Percentiles rank a stretch among this genome's conserved stretches.
Evolutionary conservation across 108 stramenopile genomes (phyloP).

Genomic region (Discostella pseudostelligera): DNA sequence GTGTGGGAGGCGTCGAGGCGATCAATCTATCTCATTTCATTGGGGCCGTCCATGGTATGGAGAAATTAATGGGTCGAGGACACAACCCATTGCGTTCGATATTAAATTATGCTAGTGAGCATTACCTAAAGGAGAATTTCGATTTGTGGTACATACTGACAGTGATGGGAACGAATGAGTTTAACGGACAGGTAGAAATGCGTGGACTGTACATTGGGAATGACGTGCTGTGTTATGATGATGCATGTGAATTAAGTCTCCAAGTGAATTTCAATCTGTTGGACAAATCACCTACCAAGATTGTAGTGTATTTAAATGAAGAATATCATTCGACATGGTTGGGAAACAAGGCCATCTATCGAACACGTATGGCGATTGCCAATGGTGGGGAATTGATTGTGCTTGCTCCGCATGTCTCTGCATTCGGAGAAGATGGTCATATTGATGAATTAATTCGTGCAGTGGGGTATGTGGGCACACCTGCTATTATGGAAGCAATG

Average conservation of each 20-base stretch:
- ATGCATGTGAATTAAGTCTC: constrained; percentile 85
- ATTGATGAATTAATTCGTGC: constrained; percentile 89
- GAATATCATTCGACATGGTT: constrained; percentile 97
- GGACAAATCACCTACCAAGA: constrained; percentile 69
- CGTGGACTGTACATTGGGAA: constrained; percentile 91
- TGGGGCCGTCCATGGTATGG: constrained; percentile 96
- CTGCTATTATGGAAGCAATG: constrained; percentile 80
- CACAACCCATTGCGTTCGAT: constrained; percentile 89
- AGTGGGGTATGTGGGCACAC: constrained; percentile 91
- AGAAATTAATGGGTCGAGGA: constrained; percentile 92
- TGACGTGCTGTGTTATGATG: constrained; percentile 84
- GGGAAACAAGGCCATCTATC: constrained; percentile 94
- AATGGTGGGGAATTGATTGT: constrained; percentile 92
- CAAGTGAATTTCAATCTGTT: constrained; percentile 90
- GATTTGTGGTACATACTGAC: constrained; percentile 90
- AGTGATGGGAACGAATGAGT: constrained; percentile 69
- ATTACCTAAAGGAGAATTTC: constrained; percentile 64
- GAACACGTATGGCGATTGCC: constrained; percentile 94
- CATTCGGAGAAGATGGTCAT: constrained; percentile 88
- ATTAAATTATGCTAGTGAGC: constrained; percentile 81
- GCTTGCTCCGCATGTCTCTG: constrained; percentile 85
- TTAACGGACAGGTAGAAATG: constrained; percentile 65
- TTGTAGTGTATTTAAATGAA: constrained; percentile 88
- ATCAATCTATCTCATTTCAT: constrained; percentile 96
- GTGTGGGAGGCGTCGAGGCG: constrained; percentile 88